Conservation (phyloP, 345 rosid species). For the Syzygium oleosum region DNA sequence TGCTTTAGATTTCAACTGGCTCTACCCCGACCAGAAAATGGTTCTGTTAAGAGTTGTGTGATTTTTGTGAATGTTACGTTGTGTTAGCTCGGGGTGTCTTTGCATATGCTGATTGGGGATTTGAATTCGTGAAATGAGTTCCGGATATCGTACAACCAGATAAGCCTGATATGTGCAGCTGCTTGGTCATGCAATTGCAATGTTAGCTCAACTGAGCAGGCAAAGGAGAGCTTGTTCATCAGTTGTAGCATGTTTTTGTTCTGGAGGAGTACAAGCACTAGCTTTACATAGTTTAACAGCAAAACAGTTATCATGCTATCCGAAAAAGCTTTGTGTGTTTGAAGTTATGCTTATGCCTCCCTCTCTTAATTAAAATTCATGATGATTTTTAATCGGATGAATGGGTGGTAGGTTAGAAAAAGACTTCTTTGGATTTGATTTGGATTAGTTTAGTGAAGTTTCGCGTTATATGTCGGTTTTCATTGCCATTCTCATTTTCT, state of each 20-base stretch:
- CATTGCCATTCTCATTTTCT: background rate
- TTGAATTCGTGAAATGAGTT: background rate
- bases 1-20: background rate
- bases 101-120: background rate
- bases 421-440: background rate
- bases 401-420: background rate
- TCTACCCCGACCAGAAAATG: background rate
- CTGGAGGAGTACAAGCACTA: background rate
- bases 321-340: background rate
- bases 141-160: background rate
- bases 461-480: background rate
- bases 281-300: background rate
- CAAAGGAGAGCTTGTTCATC: background rate
- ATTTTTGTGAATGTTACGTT: background rate
- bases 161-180: background rate
- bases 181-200: background rate
- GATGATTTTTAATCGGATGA: background rate
- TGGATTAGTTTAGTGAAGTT: background rate
- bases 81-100: background rate
- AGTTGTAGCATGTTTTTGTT: background rate
- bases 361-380: background rate
- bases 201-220: background rate
- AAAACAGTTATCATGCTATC: background rate
- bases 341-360: background rate
- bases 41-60: background rate